Evolutionary conservation across 805 yeast genomes (phyloP), one percentile per base, ranked within the genome.

Genomic region (Lipomyces yamadae): DNA sequence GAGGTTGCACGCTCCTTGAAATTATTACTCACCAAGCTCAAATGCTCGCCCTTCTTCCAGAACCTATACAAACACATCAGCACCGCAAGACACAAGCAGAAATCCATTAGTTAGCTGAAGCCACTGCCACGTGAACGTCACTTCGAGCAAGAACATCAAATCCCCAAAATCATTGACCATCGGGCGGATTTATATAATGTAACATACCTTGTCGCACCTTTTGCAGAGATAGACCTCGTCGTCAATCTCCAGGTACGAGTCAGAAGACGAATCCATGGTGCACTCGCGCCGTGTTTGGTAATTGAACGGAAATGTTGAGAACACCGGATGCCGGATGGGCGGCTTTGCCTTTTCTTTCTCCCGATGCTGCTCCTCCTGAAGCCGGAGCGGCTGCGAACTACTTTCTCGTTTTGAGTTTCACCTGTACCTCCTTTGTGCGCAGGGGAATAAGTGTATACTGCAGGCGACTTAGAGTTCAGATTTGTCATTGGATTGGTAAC

Each of bases 11-110:
- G 24, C 24, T 24, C 24, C 24, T 24, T 24, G 24, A 24, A 24
- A 24, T 24, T 24, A 24, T 24, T 10, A 69, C 75, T 54, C 63
- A 75, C 79, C 79, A 33, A 94, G 81, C 76, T 94, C 98, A 76
- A 92, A 95, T 2, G 98, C 98, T 71, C 93, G 96, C 39, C 97
- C 97, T 74, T 91, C 96, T 24, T 85, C 84, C 59, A 94, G 90
- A 34, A 88, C 80, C 66, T 83, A 75, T 52, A 79, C 74, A 70
- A 88, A 85, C 48, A 85, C 48, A 6, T 42, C 48, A 42, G 48
- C n/a, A 42, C 3, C 48, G 15, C n/a, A 42, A 42, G 8, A 15
- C 48, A 15, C 48, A 42, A 15, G 48, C 48, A 37, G n/a, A 13
- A 33, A 29, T 35, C 18, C 2, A 55, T 24, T n/a, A 18, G 39